These are phyloP conservation scores for Cajanus cajan DNA, from an alignment of 306 rosid species.

Conservation along the genomic window DNA sequence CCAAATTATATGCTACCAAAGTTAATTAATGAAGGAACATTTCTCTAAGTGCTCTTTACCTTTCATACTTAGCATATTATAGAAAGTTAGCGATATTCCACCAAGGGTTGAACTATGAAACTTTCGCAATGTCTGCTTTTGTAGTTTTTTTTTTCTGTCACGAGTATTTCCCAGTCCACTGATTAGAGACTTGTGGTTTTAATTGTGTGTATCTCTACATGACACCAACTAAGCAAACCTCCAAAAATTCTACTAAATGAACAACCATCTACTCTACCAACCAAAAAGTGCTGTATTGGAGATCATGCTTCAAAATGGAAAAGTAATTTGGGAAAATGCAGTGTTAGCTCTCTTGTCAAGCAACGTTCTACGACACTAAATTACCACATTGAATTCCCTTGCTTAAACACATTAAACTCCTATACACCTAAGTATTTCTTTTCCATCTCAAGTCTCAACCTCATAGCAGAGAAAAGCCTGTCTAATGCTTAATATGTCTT, in stretches of 20 bases:
- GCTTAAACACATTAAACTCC: background rate
- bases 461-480: background rate
- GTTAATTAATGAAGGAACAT: background rate
- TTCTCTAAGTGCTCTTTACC: background rate
- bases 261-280: background rate
- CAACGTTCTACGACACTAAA: background rate
- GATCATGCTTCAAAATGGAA: constrained; percentile 8
- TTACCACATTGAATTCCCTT: background rate
- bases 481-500: background rate
- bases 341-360: background rate
- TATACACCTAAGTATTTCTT: background rate
- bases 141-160: no score
- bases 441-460: background rate
- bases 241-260: background rate
- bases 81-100: background rate
- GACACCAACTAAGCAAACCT: background rate
- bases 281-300: background rate
- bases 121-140: background rate
- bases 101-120: background rate
- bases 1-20: background rate
- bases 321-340: background rate
- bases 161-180: no score
- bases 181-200: background rate
- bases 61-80: background rate
- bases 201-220: background rate